These are phyloP conservation scores for Sphaceloma murrayae DNA, from an alignment of 2,329 filamentous ascomycete genomes.

Conservation along the genomic window DNA sequence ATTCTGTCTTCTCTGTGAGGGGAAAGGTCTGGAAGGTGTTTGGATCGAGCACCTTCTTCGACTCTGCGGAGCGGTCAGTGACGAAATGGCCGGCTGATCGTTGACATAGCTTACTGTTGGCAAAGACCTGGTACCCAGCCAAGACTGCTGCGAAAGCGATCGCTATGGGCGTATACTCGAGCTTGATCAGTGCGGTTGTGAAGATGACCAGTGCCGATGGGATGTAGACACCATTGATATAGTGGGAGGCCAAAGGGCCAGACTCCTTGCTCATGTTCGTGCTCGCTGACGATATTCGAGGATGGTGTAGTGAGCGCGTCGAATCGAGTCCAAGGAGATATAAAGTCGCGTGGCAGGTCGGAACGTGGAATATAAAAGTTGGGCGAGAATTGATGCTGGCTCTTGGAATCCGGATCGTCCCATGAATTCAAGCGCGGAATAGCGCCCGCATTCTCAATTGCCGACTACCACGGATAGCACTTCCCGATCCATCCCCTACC, in stretches of 20 bases:
- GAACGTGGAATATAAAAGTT: not conserved
- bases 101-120: slow-evolving; percentile 57
- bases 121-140: slow-evolving; percentile 60
- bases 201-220: slow-evolving; percentile 70
- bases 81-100: too few species aligned
- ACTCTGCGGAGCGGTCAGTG: too few species aligned
- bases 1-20: slow-evolving; percentile 85
- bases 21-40: slow-evolving; percentile 83
- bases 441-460: too few species aligned
- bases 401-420: not conserved
- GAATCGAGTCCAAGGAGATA: too few species aligned
- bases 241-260: slow-evolving; percentile 49
- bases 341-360: too few species aligned
- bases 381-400: slow-evolving; percentile 1
- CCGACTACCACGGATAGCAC: not conserved
- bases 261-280: slow-evolving; percentile 22
- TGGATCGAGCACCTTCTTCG: slow-evolving; percentile 76
- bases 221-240: slow-evolving; percentile 72
- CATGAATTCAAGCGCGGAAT: too few species aligned
- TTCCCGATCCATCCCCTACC: too few species aligned
- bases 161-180: slow-evolving; percentile 65
- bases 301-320: too few species aligned
- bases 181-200: slow-evolving; percentile 68
- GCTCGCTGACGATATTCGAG: too few species aligned
- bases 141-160: slow-evolving; percentile 56